phyloP scores from a whole-genome alignment of 2,329 filamentous ascomycete genomes.

The Massarina eburnea region DNA sequence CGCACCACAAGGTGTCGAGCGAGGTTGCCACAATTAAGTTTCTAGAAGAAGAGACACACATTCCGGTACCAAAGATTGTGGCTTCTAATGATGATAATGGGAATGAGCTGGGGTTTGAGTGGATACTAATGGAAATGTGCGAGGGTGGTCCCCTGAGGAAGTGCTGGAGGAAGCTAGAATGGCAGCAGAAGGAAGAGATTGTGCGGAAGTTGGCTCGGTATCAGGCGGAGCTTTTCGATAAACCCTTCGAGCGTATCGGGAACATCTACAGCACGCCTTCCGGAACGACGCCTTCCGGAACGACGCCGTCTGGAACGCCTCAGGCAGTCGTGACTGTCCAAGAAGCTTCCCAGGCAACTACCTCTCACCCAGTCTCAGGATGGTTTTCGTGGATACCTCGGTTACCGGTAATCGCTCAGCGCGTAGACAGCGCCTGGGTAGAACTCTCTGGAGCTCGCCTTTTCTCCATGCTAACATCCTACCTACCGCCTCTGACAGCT shows the following conservation, averaged over 20 bases:
- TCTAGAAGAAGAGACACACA: conserved; percentile 13
- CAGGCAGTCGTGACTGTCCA: too few species aligned
- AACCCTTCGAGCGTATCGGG: conserved; percentile 3
- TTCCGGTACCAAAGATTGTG: conserved; percentile 19
- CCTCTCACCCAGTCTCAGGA: too few species aligned
- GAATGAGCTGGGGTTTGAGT: conserved; percentile 26
- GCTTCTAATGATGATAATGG: conserved; percentile 8
- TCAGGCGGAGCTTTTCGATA: conserved; percentile 3
- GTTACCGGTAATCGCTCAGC: too few species aligned
- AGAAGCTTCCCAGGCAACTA: too few species aligned
- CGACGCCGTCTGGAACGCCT: too few species aligned
- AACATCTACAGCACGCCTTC: background rate
- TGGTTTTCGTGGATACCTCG: too few species aligned
- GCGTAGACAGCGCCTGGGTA: background rate
- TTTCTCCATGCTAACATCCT: background rate
- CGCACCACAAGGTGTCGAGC: conserved; percentile 15
- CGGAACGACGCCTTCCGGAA: too few species aligned
- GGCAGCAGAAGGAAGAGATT: conserved; percentile 1
- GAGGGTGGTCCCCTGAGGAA: conserved; percentile 3
- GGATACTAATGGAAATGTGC: conserved; percentile 28
- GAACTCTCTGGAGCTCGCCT: too few species aligned
- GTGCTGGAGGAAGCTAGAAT: conserved; percentile 6
- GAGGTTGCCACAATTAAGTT: conserved; percentile 22
- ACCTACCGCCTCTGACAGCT: too few species aligned
- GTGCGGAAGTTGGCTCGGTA: conserved; percentile 4